Base-by-base conservation (phyloP, 331 rosid species). In the Phaseolus coccineus region DNA sequence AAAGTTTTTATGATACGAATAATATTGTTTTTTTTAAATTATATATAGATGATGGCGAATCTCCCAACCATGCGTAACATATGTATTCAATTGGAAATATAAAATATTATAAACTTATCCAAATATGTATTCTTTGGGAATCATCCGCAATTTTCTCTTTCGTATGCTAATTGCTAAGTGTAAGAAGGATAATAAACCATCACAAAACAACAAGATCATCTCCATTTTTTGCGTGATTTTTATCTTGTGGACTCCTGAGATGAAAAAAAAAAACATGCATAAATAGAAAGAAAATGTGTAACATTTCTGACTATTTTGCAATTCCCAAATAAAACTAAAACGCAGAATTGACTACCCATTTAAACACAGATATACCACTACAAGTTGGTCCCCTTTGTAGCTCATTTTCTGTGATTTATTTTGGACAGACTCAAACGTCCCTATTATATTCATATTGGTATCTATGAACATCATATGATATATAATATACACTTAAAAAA, bases 231-330 rank as follows among this genome's bases (percentile, higher is more conserved):
- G 50, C 42, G 42, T 64, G 83, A 65, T 69, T 58, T 48, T 58
- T 19, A 47, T 55, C 66, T 19, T 14, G 83, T 79, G 81, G 87
- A 77, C 51, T 83, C 83, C 80, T 39, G 24, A 19, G n/a, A 73
- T 47, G 86, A 73, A 78, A 78, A 73, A 19, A 16, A 39, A 48
- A 25, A n/a, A n/a, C n/a, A 14, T n/a, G 14, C 77, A 56, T 77
- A 56, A 13, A n/a, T 28, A 48, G 33, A 19, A 25, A 62, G 39
- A 19, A 50, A 11, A 25, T 57, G 16, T 9, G 35, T 25, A 57
- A 25, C 35, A 57, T 57, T 57, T 57, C 35, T 57, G 64, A 57
- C 64, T 25, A 25, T 31, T 11, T 57, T 25, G 64, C 46, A 71
- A 63, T 22, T 57, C 47, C 15, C 69, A 28, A 44, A 61, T 53